Evolutionary conservation across 495 filamentous ascomycete genomes (phyloP).

Genomic region (Neurospora sp.): DNA sequence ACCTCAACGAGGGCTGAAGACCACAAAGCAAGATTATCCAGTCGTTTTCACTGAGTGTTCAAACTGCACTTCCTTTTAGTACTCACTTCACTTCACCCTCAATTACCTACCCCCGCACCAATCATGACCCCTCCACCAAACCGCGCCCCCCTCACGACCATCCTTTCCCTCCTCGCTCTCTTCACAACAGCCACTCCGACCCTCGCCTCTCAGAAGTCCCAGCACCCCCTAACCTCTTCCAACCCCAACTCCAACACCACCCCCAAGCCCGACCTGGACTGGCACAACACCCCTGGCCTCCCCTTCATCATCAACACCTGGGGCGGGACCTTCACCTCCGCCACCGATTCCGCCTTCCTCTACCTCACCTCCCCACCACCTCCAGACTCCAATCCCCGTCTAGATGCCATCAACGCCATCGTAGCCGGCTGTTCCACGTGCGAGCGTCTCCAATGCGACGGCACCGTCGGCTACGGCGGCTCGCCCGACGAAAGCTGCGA

Average conservation of each 20-base stretch:
- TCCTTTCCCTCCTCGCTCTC: background rate
- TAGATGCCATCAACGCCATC: conserved; percentile 32
- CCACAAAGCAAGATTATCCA: background rate
- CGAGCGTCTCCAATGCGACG: conserved; percentile 35
- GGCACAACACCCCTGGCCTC: conserved; percentile 17
- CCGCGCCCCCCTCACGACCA: background rate
- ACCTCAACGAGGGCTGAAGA: background rate
- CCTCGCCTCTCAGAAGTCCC: background rate
- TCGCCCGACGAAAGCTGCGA: conserved; percentile 39
- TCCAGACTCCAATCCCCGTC: conserved; percentile 8
- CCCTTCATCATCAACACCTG: conserved; percentile 39
- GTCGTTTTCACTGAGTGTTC: background rate
- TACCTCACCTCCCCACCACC: conserved; percentile 13
- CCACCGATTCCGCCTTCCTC: conserved; percentile 38
- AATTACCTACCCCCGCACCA: background rate
- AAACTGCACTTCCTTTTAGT: background rate
- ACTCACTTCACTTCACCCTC: too few species aligned
- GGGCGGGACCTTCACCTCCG: conserved; percentile 35
- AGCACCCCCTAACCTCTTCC: background rate
- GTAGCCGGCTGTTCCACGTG: conserved; percentile 34
- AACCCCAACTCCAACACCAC: background rate
- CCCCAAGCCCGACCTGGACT: background rate
- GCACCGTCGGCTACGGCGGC: conserved; percentile 37
- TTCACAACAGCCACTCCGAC: background rate
- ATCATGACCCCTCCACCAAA: background rate